Base-by-base conservation (phyloP, 1,139 yeast species). In the Nakaseomyces bracarensis region DNA sequence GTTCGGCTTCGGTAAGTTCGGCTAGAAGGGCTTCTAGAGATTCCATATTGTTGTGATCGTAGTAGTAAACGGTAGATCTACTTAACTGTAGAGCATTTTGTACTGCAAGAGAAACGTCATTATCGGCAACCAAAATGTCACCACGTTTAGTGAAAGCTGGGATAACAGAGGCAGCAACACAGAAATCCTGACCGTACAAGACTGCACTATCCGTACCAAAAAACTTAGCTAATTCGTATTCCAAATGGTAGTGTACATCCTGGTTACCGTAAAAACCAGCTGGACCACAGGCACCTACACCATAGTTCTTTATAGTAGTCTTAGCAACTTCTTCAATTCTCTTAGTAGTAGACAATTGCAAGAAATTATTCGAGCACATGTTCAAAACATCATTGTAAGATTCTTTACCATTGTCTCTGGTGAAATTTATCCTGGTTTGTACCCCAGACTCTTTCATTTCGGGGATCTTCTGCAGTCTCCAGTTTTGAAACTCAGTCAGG, bases 221-320 rank as follows among this genome's bases (percentile, higher is more conserved):
- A 55, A 79, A 91, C 29, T 67, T 63, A 7, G 96, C 79, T 49
- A 91, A 67, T 50, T 79, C 82, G 53, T 79, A 79, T 61, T 89
- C 95, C 49, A 86, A 71, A 53, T 82, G 71, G 46, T 80, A 81
- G 58, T 91, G 98, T 28, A 81, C 87, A 60, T 87, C 96, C 64
- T 87, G 96, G 49, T 91, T 83, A 47, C 98, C 99, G 63, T 89
- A 91, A 55, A 91, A 91, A 46, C 95, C 95, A 34, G 97, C 95
- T 2, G 99, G 97, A 22, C 97, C 96, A 69, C 99, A 91, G 1
- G 97, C 93, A 49, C 99, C 98, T 40, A 91, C 97, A 57, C 99
- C 99, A 45, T 83, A 78, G 44, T 71, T 70, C 38, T 70, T 69
- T 47, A 91, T 79, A 23, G 78, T 72, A 22, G 67, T 61, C 44